phyloP scores from a whole-genome alignment of 208 protist species.

The Perkinsela sp. region DNA sequence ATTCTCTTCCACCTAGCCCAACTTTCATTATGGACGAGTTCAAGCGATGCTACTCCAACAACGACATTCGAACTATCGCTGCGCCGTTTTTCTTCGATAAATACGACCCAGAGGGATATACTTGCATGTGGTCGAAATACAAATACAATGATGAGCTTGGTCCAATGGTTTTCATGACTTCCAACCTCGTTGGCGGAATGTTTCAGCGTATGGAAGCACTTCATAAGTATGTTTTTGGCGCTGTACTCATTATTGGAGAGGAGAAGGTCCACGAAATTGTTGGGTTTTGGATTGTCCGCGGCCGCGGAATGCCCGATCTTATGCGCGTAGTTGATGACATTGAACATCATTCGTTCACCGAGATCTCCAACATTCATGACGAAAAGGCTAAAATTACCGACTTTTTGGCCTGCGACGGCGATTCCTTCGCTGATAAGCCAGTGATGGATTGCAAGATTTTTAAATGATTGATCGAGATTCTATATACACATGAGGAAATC shows the following conservation, averaged over 20 bases:
- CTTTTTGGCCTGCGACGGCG: conserved; percentile 42
- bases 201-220: conserved; percentile 52
- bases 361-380: conserved; percentile 25
- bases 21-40: conserved; percentile 26
- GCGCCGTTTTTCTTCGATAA: conserved; percentile 29
- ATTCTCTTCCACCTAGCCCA: conserved; percentile 16
- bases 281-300: conserved; percentile 35
- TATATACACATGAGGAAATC: too few relatives aligned
- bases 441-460: background rate
- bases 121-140: conserved; percentile 31
- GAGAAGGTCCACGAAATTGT: conserved; percentile 30
- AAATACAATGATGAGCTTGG: conserved; percentile 41
- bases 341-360: conserved; percentile 31
- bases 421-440: background rate
- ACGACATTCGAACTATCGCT: conserved; percentile 24
- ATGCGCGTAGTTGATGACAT: conserved; percentile 31
- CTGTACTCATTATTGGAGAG: conserved; percentile 38
- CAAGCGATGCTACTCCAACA: conserved; percentile 43
- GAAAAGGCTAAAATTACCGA: conserved; percentile 31
- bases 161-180: conserved; percentile 47
- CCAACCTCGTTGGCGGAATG: conserved; percentile 36
- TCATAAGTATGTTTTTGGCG: conserved; percentile 42
- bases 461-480: too few relatives aligned
- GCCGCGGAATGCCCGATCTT: conserved; percentile 38
- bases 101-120: conserved; percentile 26